Conservation (phyloP, 2,329 filamentous ascomycete genomes). For the Trichoderma aggressivum region DNA sequence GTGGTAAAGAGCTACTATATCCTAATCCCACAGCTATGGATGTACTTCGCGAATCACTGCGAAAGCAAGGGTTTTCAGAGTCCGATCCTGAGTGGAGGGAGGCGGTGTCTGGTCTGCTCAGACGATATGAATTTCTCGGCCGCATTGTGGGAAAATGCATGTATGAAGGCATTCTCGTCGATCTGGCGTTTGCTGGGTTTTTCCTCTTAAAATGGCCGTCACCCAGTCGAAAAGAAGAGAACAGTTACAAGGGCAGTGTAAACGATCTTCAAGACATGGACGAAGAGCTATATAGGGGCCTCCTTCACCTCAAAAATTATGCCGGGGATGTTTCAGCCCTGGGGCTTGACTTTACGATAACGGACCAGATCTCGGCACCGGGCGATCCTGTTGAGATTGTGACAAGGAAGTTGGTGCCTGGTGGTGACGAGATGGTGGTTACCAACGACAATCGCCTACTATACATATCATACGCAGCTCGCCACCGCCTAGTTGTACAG, state of each 20-base stretch:
- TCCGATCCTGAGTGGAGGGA: constrained; percentile 55
- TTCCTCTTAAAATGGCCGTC: constrained; percentile 95
- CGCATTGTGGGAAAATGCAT: constrained; percentile 93
- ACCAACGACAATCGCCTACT: constrained; percentile 89
- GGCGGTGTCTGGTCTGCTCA: constrained; percentile 58
- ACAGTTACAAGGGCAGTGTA: constrained; percentile 82
- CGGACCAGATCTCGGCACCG: constrained; percentile 58
- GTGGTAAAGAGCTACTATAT: constrained; percentile 81
- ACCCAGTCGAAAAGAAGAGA: constrained; percentile 59
- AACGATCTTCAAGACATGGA: constrained; percentile 94
- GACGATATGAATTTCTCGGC: constrained; percentile 85
- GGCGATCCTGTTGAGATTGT: constrained; percentile 55
- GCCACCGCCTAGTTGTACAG: constrained; percentile 80
- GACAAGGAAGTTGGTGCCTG: constrained; percentile 71
- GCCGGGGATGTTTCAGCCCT: constrained; percentile 68
- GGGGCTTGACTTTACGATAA: constrained; percentile 83
- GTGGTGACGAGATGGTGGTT: constrained; percentile 73
- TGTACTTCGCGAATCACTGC: constrained; percentile 59
- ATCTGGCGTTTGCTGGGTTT: constrained; percentile 90
- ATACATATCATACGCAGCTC: constrained; percentile 91
- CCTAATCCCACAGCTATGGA: constrained; percentile 80
- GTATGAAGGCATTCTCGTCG: constrained; percentile 93
- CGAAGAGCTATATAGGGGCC: constrained; percentile 82
- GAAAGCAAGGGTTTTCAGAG: constrained; percentile 49
- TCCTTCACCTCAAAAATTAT: constrained; percentile 81